Evolutionary conservation across 345 rosid species (phyloP).

Genomic region (Eutrema heterophyllum): DNA sequence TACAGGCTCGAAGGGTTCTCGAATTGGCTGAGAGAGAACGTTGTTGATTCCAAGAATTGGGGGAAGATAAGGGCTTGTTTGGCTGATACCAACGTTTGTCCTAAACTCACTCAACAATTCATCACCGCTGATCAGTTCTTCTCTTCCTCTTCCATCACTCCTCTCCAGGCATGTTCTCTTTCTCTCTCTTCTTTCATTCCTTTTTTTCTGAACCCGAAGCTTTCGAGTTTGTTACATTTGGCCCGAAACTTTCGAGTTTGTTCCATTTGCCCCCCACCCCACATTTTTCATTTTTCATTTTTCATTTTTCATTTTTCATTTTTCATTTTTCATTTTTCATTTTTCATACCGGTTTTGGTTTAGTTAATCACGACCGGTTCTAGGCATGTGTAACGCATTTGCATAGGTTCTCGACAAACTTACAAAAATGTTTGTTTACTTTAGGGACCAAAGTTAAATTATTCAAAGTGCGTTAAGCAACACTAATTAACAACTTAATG

Average conservation of each 20-base stretch:
- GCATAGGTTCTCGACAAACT: too few species aligned
- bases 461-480: background rate
- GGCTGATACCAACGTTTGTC: slow-evolving; percentile 57
- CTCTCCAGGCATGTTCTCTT: slow-evolving; percentile 59
- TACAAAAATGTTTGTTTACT: too few species aligned
- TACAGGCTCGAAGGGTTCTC: slow-evolving; percentile 68
- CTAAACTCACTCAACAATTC: slow-evolving; percentile 50
- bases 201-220: background rate
- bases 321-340: background rate
- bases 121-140: slow-evolving; percentile 72
- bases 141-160: slow-evolving; percentile 47
- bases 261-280: background rate
- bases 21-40: slow-evolving; percentile 62
- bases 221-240: background rate
- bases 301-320: too few species aligned
- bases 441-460: too few species aligned
- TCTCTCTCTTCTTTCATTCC: background rate
- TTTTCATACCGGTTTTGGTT: background rate
- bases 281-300: background rate
- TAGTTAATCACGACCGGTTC: background rate
- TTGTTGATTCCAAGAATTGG: slow-evolving; percentile 62
- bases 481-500: background rate
- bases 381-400: too few species aligned
- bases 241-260: background rate
- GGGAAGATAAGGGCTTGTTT: slow-evolving; percentile 61